phyloP scores from a whole-genome alignment of 352 stramenopile genomes.

The Phytophthora quininea region DNA sequence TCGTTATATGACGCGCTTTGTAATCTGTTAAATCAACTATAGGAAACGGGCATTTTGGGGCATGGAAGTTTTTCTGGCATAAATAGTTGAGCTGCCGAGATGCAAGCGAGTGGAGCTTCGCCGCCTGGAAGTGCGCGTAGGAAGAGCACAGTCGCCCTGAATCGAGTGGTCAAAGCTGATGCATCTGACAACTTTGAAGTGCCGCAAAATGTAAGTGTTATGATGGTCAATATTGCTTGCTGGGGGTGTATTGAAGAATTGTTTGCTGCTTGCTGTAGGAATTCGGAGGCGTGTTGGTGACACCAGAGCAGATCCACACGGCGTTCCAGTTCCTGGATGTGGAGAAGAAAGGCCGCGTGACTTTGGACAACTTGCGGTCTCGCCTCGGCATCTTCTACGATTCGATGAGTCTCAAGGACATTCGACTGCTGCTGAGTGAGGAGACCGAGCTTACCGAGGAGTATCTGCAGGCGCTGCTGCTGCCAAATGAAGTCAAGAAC shows the following conservation, averaged over 20 bases:
- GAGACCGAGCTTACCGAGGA: conserved; percentile 76
- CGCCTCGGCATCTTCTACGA: conserved; percentile 89
- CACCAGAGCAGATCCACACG: conserved; percentile 78
- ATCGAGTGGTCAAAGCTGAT: conserved; percentile 12
- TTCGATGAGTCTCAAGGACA: conserved; percentile 84
- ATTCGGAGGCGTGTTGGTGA: conserved; percentile 85
- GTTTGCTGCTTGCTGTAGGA: conserved; percentile 37
- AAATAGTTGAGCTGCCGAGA: not conserved
- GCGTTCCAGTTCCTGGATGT: conserved; percentile 93
- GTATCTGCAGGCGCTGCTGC: conserved; percentile 77
- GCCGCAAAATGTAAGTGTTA: conserved; percentile 27
- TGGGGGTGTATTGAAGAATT: not conserved
- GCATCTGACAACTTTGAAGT: conserved; percentile 4
- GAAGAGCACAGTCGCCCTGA: conserved; percentile 10
- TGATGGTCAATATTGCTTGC: not conserved
- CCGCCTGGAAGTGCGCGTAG: conserved; percentile 10
- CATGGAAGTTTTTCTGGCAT: too few species aligned
- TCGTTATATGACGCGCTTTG: too few species aligned
- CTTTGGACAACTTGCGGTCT: conserved; percentile 78
- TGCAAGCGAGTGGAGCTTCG: conserved; percentile 12
- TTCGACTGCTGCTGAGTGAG: conserved; percentile 86
- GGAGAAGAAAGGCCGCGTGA: conserved; percentile 81
- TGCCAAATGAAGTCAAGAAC: conserved; percentile 90
- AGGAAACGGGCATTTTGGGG: too few species aligned
- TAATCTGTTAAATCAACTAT: too few species aligned